Percentiles rank a stretch among this genome's conserved stretches.
These are phyloP conservation scores for Cercospora sp. DNA, from an alignment of 2,329 filamentous ascomycete genomes.

Conservation along the genomic window DNA sequence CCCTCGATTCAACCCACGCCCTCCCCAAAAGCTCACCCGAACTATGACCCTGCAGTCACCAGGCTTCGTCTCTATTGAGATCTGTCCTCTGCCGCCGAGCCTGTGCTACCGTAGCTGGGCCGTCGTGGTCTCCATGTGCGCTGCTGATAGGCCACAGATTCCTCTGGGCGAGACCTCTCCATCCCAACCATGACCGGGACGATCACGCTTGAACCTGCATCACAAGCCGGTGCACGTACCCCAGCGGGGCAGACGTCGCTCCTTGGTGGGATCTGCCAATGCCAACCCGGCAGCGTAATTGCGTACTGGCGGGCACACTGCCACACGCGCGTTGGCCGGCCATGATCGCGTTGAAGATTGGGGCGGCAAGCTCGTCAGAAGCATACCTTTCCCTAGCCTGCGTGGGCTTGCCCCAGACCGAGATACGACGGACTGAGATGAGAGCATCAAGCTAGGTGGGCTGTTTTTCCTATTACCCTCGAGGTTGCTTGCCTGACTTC, in stretches of 20 bases:
- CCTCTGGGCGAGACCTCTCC: conserved; percentile 4
- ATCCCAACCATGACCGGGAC: conserved; percentile 12
- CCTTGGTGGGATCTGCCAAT: conserved; percentile 16
- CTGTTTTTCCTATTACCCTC: conserved; percentile 10
- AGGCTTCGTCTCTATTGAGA: conserved; percentile 9
- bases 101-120: conserved; percentile 11
- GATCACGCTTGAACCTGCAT: conserved; percentile 14
- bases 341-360: conserved; percentile 3
- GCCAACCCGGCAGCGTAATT: conserved; percentile 13
- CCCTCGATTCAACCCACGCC: conserved; percentile 1
- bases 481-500: conserved; percentile 4
- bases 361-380: conserved; percentile 7
- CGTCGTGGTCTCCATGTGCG: conserved; percentile 18
- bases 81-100: conserved; percentile 9
- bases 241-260: conserved; percentile 15
- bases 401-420: conserved; percentile 9
- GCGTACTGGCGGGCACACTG: conserved; percentile 13
- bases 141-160: conserved; percentile 20
- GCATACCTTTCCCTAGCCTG: conserved; percentile 2
- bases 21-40: not conserved
- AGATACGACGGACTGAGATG: conserved; percentile 4
- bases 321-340: conserved; percentile 1
- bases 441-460: not conserved
- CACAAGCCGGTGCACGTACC: conserved; percentile 4
- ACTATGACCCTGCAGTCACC: conserved; percentile 16